Evolutionary conservation across 805 yeast species (phyloP), one percentile per base, ranked within the genome.

Genomic region (Pichia heedii): DNA sequence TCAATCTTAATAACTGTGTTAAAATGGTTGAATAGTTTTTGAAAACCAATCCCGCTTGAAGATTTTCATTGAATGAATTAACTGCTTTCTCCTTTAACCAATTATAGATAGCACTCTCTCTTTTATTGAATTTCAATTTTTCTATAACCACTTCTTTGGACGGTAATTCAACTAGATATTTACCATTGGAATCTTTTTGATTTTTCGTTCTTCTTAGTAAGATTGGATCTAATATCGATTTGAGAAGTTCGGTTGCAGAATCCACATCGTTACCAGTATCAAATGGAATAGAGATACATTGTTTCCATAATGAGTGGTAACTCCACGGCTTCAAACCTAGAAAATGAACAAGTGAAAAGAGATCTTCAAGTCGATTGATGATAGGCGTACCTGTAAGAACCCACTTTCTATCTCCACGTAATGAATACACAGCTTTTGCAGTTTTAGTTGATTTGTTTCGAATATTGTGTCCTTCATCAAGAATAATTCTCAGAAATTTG

Each of bases 401-500:
- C 97, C 97, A 89, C 47, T 77, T 77, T 39, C 93, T 68, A 18
- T 70, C 66, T 53, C 85, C 77, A 10, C 63, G 54, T n/a, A 89
- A 56, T 20, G 75, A 82, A 60, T 75, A 77, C 8, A 88, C 72
- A 0, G 97, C 83, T 50, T 79, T 81, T 0, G 96, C 79, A 0
- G 95, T 81, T 46, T 81, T 81, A 2, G 95, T 79, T 37, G 73
- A 66, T 54, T 89, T 69, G 58, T 88, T 89, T 55, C 95, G 70
- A 46, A 89, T 89, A 22, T 74, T 84, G 57, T 90, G 97, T 10
- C 93, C 97, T 61, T 89, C 97, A 62, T 89, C 97, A 10, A 90
- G 57, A 27, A 62, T 53, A 4, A 89, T 65, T 39, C 97, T 69
- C 52, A 82, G 79, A 57, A 81, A 90, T 37, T 77, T 73, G 3